phyloP scores from a whole-genome alignment of 108 stramenopile genomes.

The Stephanodiscus minutulus region DNA sequence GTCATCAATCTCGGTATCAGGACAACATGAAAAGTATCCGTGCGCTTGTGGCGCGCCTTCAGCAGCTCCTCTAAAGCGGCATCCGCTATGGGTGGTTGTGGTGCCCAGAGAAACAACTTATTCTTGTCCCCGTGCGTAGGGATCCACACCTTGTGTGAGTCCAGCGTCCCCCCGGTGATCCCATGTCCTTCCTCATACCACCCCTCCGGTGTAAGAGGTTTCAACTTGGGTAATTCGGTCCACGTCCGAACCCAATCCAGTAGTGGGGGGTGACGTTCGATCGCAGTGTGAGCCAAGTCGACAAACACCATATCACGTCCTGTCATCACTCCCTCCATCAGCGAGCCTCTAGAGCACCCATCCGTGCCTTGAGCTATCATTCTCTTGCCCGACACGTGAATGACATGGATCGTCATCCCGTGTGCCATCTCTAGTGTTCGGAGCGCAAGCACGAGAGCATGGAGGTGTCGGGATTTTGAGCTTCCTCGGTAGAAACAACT shows the following conservation, averaged over 20 bases:
- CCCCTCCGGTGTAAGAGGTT: too few relatives aligned
- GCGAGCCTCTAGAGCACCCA: too few relatives aligned
- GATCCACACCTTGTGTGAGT: slow-evolving; percentile 35
- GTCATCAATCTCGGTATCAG: slow-evolving; percentile 18
- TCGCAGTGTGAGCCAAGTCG: slow-evolving; percentile 11
- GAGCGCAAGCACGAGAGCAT: too few relatives aligned
- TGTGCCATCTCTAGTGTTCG: too few relatives aligned
- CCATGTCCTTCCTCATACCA: slow-evolving; percentile 41
- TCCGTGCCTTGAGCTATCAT: too few relatives aligned
- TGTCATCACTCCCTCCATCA: too few relatives aligned
- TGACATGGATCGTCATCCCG: too few relatives aligned
- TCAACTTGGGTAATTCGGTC: background rate
- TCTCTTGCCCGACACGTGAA: too few relatives aligned
- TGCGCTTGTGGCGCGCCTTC: slow-evolving; percentile 42
- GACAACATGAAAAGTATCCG: slow-evolving; percentile 29
- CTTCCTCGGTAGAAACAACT: too few relatives aligned
- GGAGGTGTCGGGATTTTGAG: too few relatives aligned
- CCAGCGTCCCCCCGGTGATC: slow-evolving; percentile 13
- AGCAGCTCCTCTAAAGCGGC: slow-evolving; percentile 38
- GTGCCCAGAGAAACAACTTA: slow-evolving; percentile 25
- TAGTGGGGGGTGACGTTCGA: slow-evolving; percentile 11
- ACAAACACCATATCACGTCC: slow-evolving; percentile 34
- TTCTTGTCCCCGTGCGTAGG: background rate
- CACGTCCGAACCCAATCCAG: slow-evolving; percentile 24
- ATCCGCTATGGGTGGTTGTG: slow-evolving; percentile 33